phyloP scores from a whole-genome alignment of 129 eudicot species.

The Helianthus tuberosus region DNA sequence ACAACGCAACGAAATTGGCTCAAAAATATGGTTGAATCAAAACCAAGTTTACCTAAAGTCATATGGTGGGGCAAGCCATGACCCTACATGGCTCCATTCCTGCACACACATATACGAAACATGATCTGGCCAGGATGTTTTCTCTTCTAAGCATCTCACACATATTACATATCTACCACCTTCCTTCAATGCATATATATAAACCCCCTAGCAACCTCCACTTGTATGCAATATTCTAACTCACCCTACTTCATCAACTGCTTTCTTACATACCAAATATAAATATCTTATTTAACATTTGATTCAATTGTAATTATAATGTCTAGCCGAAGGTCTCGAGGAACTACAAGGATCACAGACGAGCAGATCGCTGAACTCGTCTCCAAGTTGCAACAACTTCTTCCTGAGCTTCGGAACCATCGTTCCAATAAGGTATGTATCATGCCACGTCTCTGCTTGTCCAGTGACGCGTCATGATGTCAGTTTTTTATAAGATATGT shows the following conservation, averaged over 20 bases:
- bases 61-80: slow-evolving; percentile 34
- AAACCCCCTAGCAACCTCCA: slow-evolving; percentile 22
- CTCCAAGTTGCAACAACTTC: slow-evolving; percentile 80
- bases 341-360: slow-evolving; percentile 61
- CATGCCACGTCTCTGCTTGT: neutral
- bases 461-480: no score
- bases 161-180: slow-evolving; percentile 21
- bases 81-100: slow-evolving; percentile 36
- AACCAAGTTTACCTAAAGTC: slow-evolving; percentile 26
- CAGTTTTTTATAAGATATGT: no score
- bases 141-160: slow-evolving; percentile 1
- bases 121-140: slow-evolving; percentile 25
- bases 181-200: slow-evolving; percentile 33
- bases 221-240: slow-evolving; percentile 15
- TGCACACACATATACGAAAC: slow-evolving; percentile 27
- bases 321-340: slow-evolving; percentile 74
- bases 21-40: neutral
- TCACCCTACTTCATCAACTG: slow-evolving; percentile 3
- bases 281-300: neutral
- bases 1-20: neutral
- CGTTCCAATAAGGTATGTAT: slow-evolving; percentile 74
- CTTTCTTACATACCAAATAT: neutral
- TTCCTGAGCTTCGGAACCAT: slow-evolving; percentile 77
- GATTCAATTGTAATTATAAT: slow-evolving; percentile 28
- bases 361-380: slow-evolving; percentile 83